phyloP scores from a whole-genome alignment of 805 yeast genomes.

The Yamadazyma philogaea region DNA sequence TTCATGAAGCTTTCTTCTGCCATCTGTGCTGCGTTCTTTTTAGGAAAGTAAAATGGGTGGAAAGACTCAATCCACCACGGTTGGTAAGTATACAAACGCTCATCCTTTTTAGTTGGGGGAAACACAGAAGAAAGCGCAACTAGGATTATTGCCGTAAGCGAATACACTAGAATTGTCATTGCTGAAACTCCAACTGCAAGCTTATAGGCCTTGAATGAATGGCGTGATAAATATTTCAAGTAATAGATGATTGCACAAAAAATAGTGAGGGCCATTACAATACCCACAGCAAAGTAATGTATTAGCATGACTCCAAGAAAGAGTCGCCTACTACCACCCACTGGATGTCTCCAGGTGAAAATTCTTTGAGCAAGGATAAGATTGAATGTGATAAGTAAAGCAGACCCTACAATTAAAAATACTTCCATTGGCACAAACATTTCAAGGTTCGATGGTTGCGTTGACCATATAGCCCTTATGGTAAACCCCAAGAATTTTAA shows the following conservation, averaged over 20 bases:
- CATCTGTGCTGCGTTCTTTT: slow-evolving; percentile 44
- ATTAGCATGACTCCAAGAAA: slow-evolving; percentile 52
- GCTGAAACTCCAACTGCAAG: slow-evolving; percentile 49
- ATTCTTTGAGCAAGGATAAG: slow-evolving; percentile 63
- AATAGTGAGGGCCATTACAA: slow-evolving; percentile 65
- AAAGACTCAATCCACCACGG: slow-evolving; percentile 80
- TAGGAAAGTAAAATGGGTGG: slow-evolving; percentile 55
- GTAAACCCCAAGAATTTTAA: slow-evolving; percentile 58
- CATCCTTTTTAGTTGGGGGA: slow-evolving; percentile 50
- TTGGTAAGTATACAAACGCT: slow-evolving; percentile 55
- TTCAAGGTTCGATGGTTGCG: slow-evolving; percentile 41
- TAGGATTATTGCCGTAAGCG: slow-evolving; percentile 50
- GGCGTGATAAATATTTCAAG: slow-evolving; percentile 48
- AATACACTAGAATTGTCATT: slow-evolving; percentile 40
- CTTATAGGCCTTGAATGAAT: slow-evolving; percentile 48
- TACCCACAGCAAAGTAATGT: slow-evolving; percentile 52
- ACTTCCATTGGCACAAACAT: slow-evolving; percentile 58
- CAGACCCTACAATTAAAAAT: slow-evolving; percentile 54
- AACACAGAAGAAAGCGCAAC: slow-evolving; percentile 43
- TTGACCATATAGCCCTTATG: slow-evolving; percentile 56
- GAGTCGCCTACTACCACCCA: slow-evolving; percentile 50
- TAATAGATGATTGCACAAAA: slow-evolving; percentile 61
- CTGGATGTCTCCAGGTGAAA: slow-evolving; percentile 77
- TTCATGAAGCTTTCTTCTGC: slow-evolving; percentile 48
- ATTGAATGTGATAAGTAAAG: slow-evolving; percentile 54